phyloP scores from a whole-genome alignment of 108 stramenopile genomes.

The Discostella stelligeroides region DNA sequence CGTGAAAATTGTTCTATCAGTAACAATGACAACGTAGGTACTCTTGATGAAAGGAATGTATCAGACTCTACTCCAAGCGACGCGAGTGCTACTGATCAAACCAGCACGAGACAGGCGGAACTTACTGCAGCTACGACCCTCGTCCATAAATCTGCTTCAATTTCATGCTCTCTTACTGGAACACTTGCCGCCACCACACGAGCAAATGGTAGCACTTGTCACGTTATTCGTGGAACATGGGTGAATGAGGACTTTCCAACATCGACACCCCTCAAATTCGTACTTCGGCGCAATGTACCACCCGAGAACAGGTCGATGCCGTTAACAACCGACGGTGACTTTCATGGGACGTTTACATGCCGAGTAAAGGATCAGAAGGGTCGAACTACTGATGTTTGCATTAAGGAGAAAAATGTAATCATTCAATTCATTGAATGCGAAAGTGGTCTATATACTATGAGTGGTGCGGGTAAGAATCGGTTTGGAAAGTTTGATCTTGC shows the following conservation, averaged over 20 bases:
- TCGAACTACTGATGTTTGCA: background rate
- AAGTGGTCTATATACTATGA: constrained; percentile 1
- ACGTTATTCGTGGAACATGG: constrained; percentile 18
- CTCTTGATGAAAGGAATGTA: too few relatives aligned
- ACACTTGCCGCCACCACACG: constrained; percentile 2
- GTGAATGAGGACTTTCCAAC: constrained; percentile 11
- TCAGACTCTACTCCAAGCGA: background rate
- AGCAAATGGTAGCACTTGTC: background rate
- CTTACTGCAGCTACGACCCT: background rate
- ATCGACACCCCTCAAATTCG: constrained; percentile 5
- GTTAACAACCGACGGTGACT: constrained; percentile 16
- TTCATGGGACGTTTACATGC: constrained; percentile 19
- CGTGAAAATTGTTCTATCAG: too few relatives aligned
- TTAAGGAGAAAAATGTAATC: constrained; percentile 15
- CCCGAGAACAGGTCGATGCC: background rate
- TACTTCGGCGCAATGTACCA: constrained; percentile 11
- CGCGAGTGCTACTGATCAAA: background rate
- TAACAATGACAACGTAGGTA: too few relatives aligned
- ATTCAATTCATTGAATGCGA: background rate
- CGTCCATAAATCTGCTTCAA: constrained; percentile 1
- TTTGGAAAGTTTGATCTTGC: constrained; percentile 20
- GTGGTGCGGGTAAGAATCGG: constrained; percentile 18
- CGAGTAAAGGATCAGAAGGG: background rate
- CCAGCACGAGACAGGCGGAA: background rate
- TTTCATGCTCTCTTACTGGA: constrained; percentile 2